Evolutionary conservation across 176 grass and related monocot species (phyloP), one percentile per base, ranked within the genome.

Genomic region (Ensete glaucum): DNA sequence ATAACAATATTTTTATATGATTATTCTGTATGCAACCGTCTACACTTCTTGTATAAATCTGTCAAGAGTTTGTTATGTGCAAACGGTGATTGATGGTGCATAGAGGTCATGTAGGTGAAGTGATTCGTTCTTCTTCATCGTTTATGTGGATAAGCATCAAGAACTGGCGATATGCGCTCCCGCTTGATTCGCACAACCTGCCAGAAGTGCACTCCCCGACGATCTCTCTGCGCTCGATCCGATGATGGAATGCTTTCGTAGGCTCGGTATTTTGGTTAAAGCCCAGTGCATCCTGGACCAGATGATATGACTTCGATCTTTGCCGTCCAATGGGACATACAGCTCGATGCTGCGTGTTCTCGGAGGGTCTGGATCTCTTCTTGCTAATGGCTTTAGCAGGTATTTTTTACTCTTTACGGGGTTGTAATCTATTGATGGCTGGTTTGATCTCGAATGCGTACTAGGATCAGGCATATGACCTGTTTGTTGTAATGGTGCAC

Each of bases 351-450:
- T 78, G 22, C 62, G 23, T 78, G 53, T 71, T 29, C 9, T 70
- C 24, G 65, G 77, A 79, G 77, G 77, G 64, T 78, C 22, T 49
- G 26, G 77, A 70, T 9, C 52, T 71, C 65, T 79, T 58, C n/a
- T 11, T 50, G 20, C 66, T 79, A 27, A 50, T 79, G 53, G 65
- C 53, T 9, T 52, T 64, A 20, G 52, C 52, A 1, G 77, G 64
- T 19, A 13, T 69, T 68, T 54, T 71, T 15, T 17, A 64, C 8
- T 2, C 50, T n/a, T 68, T 67, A 1, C 52, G 63, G 51, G 76
- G n/a, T 9, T 78, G 53, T 78, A 63, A 67, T 55, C 20, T 53
- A 20, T 49, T 67, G 21, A 54, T 78, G 16, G 53, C 4, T 5
- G 16, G 17, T 55, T 58, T 79, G 17, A 69, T 23, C 52, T 79